Base-by-base conservation (phyloP, 2,329 filamentous ascomycete genomes). In the Mariannaea sp. region DNA sequence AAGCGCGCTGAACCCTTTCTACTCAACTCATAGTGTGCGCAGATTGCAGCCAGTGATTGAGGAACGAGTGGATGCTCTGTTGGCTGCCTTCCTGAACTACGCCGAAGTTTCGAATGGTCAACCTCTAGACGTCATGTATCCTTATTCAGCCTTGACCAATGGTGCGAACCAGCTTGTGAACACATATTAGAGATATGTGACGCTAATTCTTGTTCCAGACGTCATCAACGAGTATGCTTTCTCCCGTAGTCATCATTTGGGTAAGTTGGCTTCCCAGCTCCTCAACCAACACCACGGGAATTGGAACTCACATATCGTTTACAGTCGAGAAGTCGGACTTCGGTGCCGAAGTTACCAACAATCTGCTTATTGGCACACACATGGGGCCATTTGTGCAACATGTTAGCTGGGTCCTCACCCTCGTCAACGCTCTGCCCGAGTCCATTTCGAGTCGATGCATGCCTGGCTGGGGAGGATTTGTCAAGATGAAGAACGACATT, bases 191-290 rank as follows among this genome's bases (percentile, higher is more conserved):
- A 13, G 5, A 1, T 1, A 22, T 30, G 6, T n/a, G 10, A 13
- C 33, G 16, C 53, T 62, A 52, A 59, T 16, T 20, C 4, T 12
- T 1, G 14, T 6, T 7, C n/a, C 19, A 72, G 71, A 75, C 48
- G 68, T 73, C 27, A 73, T 75, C 36, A 73, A 73, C 50, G 71
- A 75, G 60, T 74, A 74, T 54, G 68, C 70, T 17, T 74, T 74
- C 64, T 68, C 71, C 50, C 62, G 68, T 45, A 69, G 64, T 48
- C 67, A 71, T 19, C 69, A 70, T 27, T 55, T 73, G 10, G 60
- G 66, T 68, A 61, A 12, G 56, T 56, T 17, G 3, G 12, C 43
- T 24, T 9, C 14, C 38, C 9, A 13, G 29, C 4, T 20, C 2
- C 3, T 13, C 19, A 3, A 1, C 8, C n/a, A 24, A 24, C 22